Conservation (phyloP, 176 grass and related monocot genomes). For the Eragrostis nindensis region DNA sequence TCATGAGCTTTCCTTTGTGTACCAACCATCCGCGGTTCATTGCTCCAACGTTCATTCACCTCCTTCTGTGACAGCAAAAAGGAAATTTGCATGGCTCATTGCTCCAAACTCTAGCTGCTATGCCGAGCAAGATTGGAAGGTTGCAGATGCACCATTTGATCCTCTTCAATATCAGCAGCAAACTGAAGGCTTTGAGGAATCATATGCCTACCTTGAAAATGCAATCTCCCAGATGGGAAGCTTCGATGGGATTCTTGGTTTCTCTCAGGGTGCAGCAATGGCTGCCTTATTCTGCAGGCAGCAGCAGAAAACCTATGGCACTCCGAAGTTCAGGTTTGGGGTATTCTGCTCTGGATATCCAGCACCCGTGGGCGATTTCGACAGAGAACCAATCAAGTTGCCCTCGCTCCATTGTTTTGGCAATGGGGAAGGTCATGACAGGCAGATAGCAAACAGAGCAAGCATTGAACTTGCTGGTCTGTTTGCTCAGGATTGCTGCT, state of each 20-base stretch:
- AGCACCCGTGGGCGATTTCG: slow-evolving; percentile 25
- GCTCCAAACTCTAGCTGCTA: slow-evolving; percentile 30
- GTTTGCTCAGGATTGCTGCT: slow-evolving; percentile 52
- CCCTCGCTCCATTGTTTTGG: slow-evolving; percentile 90
- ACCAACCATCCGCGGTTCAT: slow-evolving; percentile 41
- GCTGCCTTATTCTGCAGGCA: slow-evolving; percentile 68
- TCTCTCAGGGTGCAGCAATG: slow-evolving; percentile 92
- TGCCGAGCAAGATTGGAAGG: slow-evolving; percentile 59
- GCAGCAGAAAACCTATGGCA: slow-evolving; percentile 50
- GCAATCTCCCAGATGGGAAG: slow-evolving; percentile 51
- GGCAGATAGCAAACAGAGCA: slow-evolving; percentile 67
- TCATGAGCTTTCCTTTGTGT: slow-evolving; percentile 77
- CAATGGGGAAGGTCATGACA: slow-evolving; percentile 62
- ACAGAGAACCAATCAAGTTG: slow-evolving; percentile 50
- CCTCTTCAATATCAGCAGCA: slow-evolving; percentile 87
- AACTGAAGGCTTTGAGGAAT: slow-evolving; percentile 72
- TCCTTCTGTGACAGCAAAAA: slow-evolving; percentile 38
- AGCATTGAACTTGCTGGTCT: slow-evolving; percentile 58
- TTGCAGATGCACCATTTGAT: slow-evolving; percentile 58
- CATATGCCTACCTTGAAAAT: slow-evolving; percentile 60
- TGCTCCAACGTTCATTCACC: slow-evolving; percentile 38
- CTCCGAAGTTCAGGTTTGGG: slow-evolving; percentile 61
- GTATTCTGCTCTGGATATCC: slow-evolving; percentile 83
- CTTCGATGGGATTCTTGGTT: slow-evolving; percentile 81
- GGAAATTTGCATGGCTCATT: slow-evolving; percentile 80